Percentiles rank a stretch among this genome's conserved stretches.
Evolutionary conservation across 495 filamentous ascomycete species (phyloP).

Genomic region (Penicillium fimorum): DNA sequence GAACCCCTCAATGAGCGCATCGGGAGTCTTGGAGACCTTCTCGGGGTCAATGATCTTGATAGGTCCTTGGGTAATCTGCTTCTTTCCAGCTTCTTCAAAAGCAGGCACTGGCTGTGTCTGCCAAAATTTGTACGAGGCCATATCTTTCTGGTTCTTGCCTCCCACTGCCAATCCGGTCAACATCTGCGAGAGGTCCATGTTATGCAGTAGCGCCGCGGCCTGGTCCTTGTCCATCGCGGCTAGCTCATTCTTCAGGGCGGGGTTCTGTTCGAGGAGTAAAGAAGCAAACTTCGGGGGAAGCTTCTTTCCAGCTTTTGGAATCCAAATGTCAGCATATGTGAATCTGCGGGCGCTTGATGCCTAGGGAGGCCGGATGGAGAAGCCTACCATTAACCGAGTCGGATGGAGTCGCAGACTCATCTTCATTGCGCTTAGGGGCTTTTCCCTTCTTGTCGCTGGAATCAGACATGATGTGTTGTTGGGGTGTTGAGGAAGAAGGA

Average conservation of each 20-base stretch:
- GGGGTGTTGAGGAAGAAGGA: slow-evolving; percentile 16
- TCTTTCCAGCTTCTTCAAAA: slow-evolving; percentile 57
- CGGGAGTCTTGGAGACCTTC: slow-evolving; percentile 68
- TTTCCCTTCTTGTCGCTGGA: slow-evolving; percentile 40
- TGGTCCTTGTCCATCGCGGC: slow-evolving; percentile 44
- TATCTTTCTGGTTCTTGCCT: slow-evolving; percentile 90
- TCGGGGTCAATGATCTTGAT: slow-evolving; percentile 73
- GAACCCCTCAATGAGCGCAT: slow-evolving; percentile 68
- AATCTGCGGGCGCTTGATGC: slow-evolving; percentile 11
- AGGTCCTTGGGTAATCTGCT: slow-evolving; percentile 52
- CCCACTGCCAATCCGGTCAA: slow-evolving; percentile 73
- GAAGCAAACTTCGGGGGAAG: slow-evolving; percentile 45
- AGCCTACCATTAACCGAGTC: slow-evolving; percentile 16
- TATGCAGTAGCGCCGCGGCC: slow-evolving; percentile 62
- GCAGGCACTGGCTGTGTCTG: slow-evolving; percentile 90
- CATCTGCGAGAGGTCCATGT: slow-evolving; percentile 72
- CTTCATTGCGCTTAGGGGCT: slow-evolving; percentile 28
- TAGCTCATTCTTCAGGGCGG: slow-evolving; percentile 49
- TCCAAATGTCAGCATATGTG: slow-evolving; percentile 16
- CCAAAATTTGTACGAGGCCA: slow-evolving; percentile 98
- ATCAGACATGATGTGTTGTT: slow-evolving; percentile 37
- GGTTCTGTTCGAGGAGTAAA: slow-evolving; percentile 48
- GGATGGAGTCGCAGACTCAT: slow-evolving; percentile 8
- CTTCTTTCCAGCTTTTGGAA: slow-evolving; percentile 34
- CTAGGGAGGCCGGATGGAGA: slow-evolving; percentile 1